Evolutionary conservation across 495 filamentous ascomycete species (phyloP).

Genomic region (Penicillium diatomitis): DNA sequence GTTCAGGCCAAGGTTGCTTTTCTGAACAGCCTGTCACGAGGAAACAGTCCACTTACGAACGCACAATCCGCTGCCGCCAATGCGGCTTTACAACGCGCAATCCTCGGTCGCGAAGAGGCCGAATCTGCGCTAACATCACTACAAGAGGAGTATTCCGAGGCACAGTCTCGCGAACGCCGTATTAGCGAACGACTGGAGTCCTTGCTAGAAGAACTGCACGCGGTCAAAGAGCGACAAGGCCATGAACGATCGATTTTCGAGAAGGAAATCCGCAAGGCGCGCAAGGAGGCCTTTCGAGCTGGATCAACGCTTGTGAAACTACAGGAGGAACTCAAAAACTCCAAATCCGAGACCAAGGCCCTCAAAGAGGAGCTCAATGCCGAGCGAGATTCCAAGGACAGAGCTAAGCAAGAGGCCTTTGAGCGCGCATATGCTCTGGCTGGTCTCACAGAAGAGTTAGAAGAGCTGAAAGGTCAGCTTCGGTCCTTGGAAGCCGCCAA

Average conservation of each 20-base stretch:
- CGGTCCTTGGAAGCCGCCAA: constrained; percentile 58
- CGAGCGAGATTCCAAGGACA: constrained; percentile 41
- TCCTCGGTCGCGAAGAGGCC: constrained; percentile 77
- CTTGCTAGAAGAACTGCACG: constrained; percentile 68
- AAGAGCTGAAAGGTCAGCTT: constrained; percentile 51
- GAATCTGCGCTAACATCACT: constrained; percentile 43
- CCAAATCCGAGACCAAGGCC: constrained; percentile 43
- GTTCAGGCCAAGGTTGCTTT: constrained; percentile 81
- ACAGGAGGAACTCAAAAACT: constrained; percentile 73
- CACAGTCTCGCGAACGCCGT: constrained; percentile 59
- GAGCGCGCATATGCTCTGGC: constrained; percentile 63
- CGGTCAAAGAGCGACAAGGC: constrained; percentile 63
- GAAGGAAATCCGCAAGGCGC: constrained; percentile 72
- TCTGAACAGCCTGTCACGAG: constrained; percentile 62
- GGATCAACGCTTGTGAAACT: constrained; percentile 67
- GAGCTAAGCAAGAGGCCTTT: constrained; percentile 69
- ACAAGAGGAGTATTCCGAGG: constrained; percentile 61
- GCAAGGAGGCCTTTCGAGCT: constrained; percentile 78
- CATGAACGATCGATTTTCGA: constrained; percentile 69
- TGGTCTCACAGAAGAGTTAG: constrained; percentile 65
- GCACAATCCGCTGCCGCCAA: constrained; percentile 39
- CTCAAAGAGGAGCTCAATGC: constrained; percentile 45
- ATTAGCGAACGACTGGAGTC: constrained; percentile 71
- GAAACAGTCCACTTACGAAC: constrained; percentile 51
- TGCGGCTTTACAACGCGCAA: constrained; percentile 68